Evolutionary conservation across 2,329 filamentous ascomycete genomes (phyloP).

Genomic region (Calycina marina): DNA sequence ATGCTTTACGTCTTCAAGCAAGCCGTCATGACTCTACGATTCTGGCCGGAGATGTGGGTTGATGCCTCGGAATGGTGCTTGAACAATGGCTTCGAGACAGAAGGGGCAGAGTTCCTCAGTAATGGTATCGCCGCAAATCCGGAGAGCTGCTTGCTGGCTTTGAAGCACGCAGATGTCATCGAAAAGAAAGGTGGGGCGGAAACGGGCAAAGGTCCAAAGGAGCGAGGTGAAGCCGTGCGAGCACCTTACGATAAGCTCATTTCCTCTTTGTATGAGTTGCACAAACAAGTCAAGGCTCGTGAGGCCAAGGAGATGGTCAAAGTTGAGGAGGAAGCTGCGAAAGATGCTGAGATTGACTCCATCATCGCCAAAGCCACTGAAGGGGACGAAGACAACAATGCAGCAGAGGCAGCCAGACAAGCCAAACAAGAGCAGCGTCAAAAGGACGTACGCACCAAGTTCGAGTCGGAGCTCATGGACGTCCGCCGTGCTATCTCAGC

Average conservation of each 20-base stretch:
- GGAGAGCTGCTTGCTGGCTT: conserved; percentile 78
- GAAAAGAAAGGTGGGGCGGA: conserved; percentile 65
- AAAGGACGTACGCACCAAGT: conserved; percentile 44
- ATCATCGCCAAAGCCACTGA: conserved; percentile 34
- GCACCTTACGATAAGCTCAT: conserved; percentile 74
- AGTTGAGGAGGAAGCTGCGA: conserved; percentile 33
- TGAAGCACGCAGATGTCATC: conserved; percentile 78
- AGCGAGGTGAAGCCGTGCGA: conserved; percentile 49
- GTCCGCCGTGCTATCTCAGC: conserved; percentile 80
- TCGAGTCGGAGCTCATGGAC: conserved; percentile 56
- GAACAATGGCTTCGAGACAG: conserved; percentile 53
- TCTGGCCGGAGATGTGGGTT: conserved; percentile 93
- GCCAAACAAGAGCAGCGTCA: conserved; percentile 46
- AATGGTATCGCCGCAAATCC: conserved; percentile 82
- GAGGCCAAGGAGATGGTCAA: conserved; percentile 43
- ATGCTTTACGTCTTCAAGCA: conserved; percentile 88
- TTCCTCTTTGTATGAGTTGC: conserved; percentile 75
- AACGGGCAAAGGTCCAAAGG: conserved; percentile 51
- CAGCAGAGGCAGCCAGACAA: conserved; percentile 24
- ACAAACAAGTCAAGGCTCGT: conserved; percentile 54
- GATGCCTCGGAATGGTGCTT: conserved; percentile 91
- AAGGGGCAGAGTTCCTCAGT: conserved; percentile 53
- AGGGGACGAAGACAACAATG: conserved; percentile 27
- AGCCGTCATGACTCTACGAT: conserved; percentile 80
- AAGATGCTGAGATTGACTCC: conserved; percentile 23